phyloP scores from a whole-genome alignment of 2,329 filamentous ascomycete genomes.

The Mycogone perniciosa region DNA sequence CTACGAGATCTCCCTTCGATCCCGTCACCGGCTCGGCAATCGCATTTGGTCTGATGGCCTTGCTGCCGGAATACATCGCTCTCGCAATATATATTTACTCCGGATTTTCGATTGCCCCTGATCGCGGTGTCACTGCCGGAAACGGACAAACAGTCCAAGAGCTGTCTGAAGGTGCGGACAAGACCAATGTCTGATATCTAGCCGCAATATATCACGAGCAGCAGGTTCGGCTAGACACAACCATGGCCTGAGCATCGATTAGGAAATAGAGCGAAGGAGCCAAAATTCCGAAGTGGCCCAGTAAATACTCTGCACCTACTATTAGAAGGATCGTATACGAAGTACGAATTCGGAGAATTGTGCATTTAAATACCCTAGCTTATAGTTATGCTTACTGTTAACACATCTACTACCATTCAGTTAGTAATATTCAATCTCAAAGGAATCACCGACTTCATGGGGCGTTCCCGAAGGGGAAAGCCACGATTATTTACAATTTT shows the following conservation, averaged over 20 bases:
- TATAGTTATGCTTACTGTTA: background rate
- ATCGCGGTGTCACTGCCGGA: constrained; percentile 2
- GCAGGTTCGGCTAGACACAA: background rate
- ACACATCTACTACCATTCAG: background rate
- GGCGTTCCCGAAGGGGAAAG: too few species aligned
- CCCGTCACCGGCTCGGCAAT: constrained; percentile 14
- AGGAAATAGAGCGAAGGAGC: background rate
- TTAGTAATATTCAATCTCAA: background rate
- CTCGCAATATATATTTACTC: constrained; percentile 13
- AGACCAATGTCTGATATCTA: constrained; percentile 4
- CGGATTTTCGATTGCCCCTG: constrained; percentile 13
- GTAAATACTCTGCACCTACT: too few species aligned
- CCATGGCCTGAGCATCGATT: too few species aligned
- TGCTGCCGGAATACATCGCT: constrained; percentile 15
- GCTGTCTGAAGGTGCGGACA: background rate
- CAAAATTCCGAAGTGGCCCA: too few species aligned
- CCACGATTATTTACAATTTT: too few species aligned
- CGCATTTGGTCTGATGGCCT: constrained; percentile 13
- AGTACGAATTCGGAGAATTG: background rate
- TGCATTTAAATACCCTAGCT: background rate
- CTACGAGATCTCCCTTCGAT: constrained; percentile 12
- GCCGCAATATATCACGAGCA: background rate
- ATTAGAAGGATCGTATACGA: background rate
- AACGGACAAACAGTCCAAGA: background rate
- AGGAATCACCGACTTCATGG: too few species aligned